A percentile compares a stretch with the other conserved stretches of the same genome.
These are phyloP conservation scores for Fraxinus latifolia DNA, from an alignment of 305 asterid genomes.

Conservation along the genomic window DNA sequence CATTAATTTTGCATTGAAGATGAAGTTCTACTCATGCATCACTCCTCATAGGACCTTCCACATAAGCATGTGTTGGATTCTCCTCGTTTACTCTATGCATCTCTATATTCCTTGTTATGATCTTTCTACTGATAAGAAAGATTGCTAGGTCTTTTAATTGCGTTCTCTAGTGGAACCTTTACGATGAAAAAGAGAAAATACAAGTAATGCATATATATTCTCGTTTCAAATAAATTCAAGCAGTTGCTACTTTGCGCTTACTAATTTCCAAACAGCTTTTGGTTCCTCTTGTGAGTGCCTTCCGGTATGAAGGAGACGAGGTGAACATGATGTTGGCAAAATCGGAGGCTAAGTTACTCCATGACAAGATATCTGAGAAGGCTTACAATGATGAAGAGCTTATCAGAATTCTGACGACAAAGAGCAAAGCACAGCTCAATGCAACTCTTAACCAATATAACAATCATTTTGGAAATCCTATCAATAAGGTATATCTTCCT, in stretches of 20 bases:
- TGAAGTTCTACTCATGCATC: background rate
- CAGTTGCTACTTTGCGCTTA: background rate
- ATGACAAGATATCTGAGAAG: slow-evolving; percentile 64
- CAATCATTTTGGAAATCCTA: slow-evolving; percentile 60
- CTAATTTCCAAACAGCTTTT: slow-evolving; percentile 53
- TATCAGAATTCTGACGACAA: slow-evolving; percentile 63
- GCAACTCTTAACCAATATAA: slow-evolving; percentile 80
- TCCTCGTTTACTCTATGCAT: background rate
- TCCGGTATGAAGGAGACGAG: slow-evolving; percentile 81
- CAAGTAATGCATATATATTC: background rate
- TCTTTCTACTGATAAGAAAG: background rate
- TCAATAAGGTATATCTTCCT: slow-evolving; percentile 53
- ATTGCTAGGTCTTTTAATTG: background rate
- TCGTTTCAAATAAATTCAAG: background rate
- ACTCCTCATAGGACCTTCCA: background rate
- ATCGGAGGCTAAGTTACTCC: slow-evolving; percentile 76
- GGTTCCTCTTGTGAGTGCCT: slow-evolving; percentile 85
- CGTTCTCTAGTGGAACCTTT: background rate
- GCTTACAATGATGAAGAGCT: slow-evolving; percentile 67
- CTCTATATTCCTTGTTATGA: background rate
- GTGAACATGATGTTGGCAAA: slow-evolving; percentile 64
- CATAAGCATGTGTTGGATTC: background rate
- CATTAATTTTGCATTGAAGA: background rate
- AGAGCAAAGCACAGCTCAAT: slow-evolving; percentile 87
- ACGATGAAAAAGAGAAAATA: background rate